A percentile compares a stretch with the other conserved stretches of the same genome.
These are phyloP conservation scores for Mesembryanthemum crystallinum DNA, from an alignment of 148 eudicot species.

Conservation along the genomic window DNA sequence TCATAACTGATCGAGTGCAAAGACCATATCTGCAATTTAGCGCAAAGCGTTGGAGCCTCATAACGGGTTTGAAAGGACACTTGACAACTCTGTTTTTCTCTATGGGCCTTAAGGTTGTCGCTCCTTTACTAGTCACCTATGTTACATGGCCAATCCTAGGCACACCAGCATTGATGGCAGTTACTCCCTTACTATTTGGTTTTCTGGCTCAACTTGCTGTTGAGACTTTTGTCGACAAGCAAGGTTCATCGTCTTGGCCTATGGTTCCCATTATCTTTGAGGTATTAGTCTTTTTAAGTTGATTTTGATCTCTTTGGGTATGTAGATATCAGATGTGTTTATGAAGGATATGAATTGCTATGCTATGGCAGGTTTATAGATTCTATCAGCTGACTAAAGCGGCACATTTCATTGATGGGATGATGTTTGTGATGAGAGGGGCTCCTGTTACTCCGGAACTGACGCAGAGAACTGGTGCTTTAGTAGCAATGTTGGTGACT, in stretches of 20 bases:
- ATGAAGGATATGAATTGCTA: background rate
- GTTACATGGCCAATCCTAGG: conserved; percentile 72
- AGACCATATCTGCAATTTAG: conserved; percentile 72
- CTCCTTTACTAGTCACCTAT: conserved; percentile 50
- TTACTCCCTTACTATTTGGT: conserved; percentile 63
- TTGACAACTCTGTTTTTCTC: conserved; percentile 40
- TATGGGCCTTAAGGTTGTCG: conserved; percentile 60
- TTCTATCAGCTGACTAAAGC: conserved; percentile 72
- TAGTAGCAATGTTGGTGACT: conserved; percentile 57
- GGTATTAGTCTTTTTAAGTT: conserved; percentile 33
- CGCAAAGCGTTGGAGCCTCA: conserved; percentile 65
- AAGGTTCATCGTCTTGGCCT: conserved; percentile 76
- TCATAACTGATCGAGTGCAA: conserved; percentile 60
- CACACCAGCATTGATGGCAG: conserved; percentile 49
- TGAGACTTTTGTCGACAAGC: conserved; percentile 42
- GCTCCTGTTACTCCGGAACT: conserved; percentile 39
- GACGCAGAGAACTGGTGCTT: conserved; percentile 46
- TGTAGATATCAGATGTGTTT: background rate
- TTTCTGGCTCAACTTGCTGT: conserved; percentile 57
- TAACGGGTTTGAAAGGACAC: conserved; percentile 71
- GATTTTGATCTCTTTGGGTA: background rate
- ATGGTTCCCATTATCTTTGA: conserved; percentile 78
- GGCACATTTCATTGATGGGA: conserved; percentile 52
- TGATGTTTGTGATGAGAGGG: conserved; percentile 53
- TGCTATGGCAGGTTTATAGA: conserved; percentile 58